A percentile compares a stretch with the other conserved stretches of the same genome.
Conservation (phyloP, 2,329 filamentous ascomycete genomes). For the Trichoderma sp. region DNA sequence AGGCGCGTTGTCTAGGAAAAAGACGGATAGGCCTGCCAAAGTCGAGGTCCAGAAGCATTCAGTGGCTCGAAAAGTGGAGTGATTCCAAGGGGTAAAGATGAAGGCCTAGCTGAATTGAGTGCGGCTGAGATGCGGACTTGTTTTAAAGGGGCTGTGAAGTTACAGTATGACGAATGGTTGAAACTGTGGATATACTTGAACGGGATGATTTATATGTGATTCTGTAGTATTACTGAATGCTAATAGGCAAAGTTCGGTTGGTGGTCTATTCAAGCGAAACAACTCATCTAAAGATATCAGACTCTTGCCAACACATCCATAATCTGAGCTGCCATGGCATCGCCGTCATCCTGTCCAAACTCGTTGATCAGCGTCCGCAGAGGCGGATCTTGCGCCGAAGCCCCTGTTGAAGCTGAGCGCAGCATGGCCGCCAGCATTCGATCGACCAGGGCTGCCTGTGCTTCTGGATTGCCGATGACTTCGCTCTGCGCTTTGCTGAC, state of each 20-base stretch:
- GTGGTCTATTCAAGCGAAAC: background rate
- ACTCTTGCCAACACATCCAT: background rate
- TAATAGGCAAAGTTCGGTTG: too few species aligned
- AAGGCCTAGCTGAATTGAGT: background rate
- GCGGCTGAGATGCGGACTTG: slow-evolving; percentile 1
- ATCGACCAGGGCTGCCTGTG: background rate
- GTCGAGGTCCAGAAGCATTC: background rate
- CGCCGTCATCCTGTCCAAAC: slow-evolving; percentile 12
- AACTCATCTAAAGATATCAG: background rate
- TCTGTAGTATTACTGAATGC: too few species aligned
- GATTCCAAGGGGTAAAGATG: background rate
- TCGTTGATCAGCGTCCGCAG: background rate
- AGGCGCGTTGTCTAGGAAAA: background rate
- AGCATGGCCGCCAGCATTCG: slow-evolving; percentile 6
- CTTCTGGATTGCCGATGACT: background rate
- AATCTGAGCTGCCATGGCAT: slow-evolving; percentile 13
- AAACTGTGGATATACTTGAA: background rate
- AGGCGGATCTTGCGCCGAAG: background rate
- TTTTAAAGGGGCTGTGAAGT: background rate
- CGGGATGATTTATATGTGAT: too few species aligned
- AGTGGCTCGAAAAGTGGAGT: background rate
- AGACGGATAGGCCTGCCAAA: background rate
- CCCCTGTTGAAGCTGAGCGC: background rate
- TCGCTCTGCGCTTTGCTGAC: slow-evolving; percentile 9
- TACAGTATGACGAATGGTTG: background rate